Evolutionary conservation across 164 flowering plant genomes (phyloP), one percentile per base, ranked within the genome.

Genomic region (Stephania cephalantha): DNA sequence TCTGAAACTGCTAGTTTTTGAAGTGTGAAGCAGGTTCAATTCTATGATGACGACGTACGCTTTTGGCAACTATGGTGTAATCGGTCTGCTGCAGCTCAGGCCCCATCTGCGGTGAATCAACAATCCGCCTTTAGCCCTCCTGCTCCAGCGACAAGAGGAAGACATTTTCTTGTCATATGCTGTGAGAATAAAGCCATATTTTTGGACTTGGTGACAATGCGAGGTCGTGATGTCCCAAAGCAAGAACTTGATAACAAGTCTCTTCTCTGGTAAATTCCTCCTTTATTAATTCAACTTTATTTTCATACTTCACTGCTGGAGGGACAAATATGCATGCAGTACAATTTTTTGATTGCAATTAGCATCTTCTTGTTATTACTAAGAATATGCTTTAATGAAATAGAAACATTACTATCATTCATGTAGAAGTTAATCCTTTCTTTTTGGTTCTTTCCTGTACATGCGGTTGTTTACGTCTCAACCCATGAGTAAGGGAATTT

Each of bases 161-260:
- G 99, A 78, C 99, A 95, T 84, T 95, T 95, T 84, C 95, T 95
- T 76, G 97, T 95, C 73, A 92, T 95, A 64, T 95, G 99, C 74
- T 93, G 99, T 78, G 97, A 91, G 83, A 93, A 93, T 76, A 95
- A 95, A 86, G 99, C 97, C 77, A 91, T 95, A 65, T 95, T 95
- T 84, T 77, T 95, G 81, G 99, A 95, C 80, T 85, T 95, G 88
- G 99, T 95, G 67, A 92, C 99, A 71, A 93, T 93, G 99, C 97
- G 98, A 68, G 98, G 99, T 44, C 92, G 98, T 67, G 99, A 95
- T 89, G 98, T 95, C 15, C 98, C 97, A 20, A 93, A 95, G 88
- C 97, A 93, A 76, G 99, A 95, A 44, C 93, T 95, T 74, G 98
- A 95, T 78, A 93, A 92, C 80, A 90, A 83, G 75, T 91, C 97